Percentiles rank a stretch among this genome's conserved stretches.
These are phyloP conservation scores for Vinca minor DNA, from an alignment of 257 asterid species.

Conservation along the genomic window DNA sequence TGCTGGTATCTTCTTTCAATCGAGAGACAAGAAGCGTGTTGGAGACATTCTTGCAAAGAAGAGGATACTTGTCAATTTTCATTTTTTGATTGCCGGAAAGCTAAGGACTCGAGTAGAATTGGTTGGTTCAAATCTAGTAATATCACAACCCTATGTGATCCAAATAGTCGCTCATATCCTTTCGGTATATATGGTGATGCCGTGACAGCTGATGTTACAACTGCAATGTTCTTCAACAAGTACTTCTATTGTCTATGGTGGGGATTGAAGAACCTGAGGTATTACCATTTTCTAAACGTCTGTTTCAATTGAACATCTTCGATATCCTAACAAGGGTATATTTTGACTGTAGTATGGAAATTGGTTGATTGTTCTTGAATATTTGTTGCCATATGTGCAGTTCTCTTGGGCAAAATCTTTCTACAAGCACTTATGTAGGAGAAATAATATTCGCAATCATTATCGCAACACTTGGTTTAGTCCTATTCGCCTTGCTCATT, in stretches of 20 bases:
- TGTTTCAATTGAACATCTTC: background rate
- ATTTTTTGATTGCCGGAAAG: constrained; percentile 57
- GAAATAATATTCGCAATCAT: constrained; percentile 73
- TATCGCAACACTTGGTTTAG: constrained; percentile 70
- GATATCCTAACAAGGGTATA: background rate
- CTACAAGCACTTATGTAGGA: constrained; percentile 68
- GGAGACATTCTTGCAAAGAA: constrained; percentile 59
- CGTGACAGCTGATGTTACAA: constrained; percentile 50
- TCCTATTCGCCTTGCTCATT: constrained; percentile 84
- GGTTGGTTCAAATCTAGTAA: constrained; percentile 72
- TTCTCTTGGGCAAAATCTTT: constrained; percentile 81
- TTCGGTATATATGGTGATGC: constrained; percentile 89
- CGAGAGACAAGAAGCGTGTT: constrained; percentile 93
- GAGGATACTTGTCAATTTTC: constrained; percentile 46
- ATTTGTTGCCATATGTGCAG: constrained; percentile 33
- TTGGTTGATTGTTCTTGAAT: background rate
- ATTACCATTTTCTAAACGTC: constrained; percentile 5
- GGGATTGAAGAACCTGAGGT: constrained; percentile 93
- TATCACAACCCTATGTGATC: constrained; percentile 49
- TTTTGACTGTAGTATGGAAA: background rate
- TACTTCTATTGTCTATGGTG: constrained; percentile 94
- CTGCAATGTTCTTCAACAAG: constrained; percentile 66
- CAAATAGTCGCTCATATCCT: constrained; percentile 39
- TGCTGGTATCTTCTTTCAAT: constrained; percentile 86
- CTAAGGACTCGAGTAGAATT: constrained; percentile 32